Base-by-base conservation (phyloP, 129 eudicot genomes). In the Sambucus nigra region DNA sequence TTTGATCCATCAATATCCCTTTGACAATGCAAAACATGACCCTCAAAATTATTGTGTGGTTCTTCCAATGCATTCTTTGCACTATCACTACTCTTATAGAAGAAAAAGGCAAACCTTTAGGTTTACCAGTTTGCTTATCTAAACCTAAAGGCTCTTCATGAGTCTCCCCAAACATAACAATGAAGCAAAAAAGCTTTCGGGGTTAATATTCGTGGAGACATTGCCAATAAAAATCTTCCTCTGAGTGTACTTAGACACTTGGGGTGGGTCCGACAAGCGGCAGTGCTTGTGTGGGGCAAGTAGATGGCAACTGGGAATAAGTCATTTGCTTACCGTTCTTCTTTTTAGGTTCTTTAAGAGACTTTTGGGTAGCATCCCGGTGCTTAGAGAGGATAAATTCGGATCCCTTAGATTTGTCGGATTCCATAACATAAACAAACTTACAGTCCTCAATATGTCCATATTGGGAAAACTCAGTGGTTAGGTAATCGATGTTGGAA, bases 111-210 rank as follows among this genome's bases (percentile, higher is more conserved):
- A 70, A 85, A 41, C 98, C 98, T 53, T 79, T 91, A 0, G 89
- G 89, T 48, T 75, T 91, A 45, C 98, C 98, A 0, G 94, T 81
- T 44, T 71, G 81, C 73, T 80, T 89, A 62, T 89, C 98, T 47
- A 84, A 63, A 5, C 97, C 97, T 60, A 89, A 55, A 0, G 98
- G 98, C 23, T 95, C 98, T 2, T 85, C 95, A 63, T 91, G 95
- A 60, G 85, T 82, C 69, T 91, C 98, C 55, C 98, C 98, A 72
- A 62, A 91, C 51, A 64, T 72, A 0, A 76, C 51, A 40, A 85
- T 85, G 58, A 66, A 91, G 27, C 76, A 88, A 0, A 59, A 44
- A 52, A 91, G 57, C 66, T 79, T 85, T 55, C 60, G 0, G 83
- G 80, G 29, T 91, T 95, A 32, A 91, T 64, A 33, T 91, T 94